Evolutionary conservation across 495 filamentous ascomycete genomes (phyloP), one percentile per base, ranked within the genome.

Genomic region (Penicillium antarcticum): DNA sequence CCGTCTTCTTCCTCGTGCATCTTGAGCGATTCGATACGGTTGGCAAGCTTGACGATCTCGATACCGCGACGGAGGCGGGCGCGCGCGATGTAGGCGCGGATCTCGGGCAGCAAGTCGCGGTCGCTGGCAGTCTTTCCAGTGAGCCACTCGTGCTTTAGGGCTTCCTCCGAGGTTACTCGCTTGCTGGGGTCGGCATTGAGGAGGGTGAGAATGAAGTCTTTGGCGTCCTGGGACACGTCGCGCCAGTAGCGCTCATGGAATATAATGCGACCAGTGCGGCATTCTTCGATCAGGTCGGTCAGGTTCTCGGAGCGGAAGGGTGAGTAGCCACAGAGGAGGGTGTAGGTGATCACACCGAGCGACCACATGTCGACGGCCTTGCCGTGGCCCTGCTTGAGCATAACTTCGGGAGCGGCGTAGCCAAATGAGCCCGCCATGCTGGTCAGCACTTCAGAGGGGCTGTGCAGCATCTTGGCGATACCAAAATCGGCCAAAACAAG

Each of bases 321-420:
- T 10, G 92, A 96, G 71, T 99, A 99, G 43, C 94, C 94, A 71
- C 94, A 99, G 35, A 99, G 88, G n/a, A 99, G 80, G 13, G 95
- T 97, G 73, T 99, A 99, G 24, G 95, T 97, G 63, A 99, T 97
- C 57, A 99, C 92, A 56, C 94, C 94, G 60, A 99, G 77, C 8
- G 92, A 97, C 94, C 94, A 99, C 89, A 99, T 95, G 64, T 99
- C 94, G 24, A 97, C 94, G n/a, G 94, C 88, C 68, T 97, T 97
- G 62, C 95, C 94, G 65, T 99, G 94, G 33, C 95, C 94, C 57
- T 89, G 82, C 76, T 96, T 97, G 42, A 96, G 77, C 94, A 99
- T 99, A 38, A 99, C 92, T 66, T 99, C 94, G 7, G 94, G 94
- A 1, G 94, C 94, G 16, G 94, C 94, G 62, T 99, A 99, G 35